Conservation (phyloP, 768 basidiomycete genomes). For the Pleurotus djamor region DNA sequence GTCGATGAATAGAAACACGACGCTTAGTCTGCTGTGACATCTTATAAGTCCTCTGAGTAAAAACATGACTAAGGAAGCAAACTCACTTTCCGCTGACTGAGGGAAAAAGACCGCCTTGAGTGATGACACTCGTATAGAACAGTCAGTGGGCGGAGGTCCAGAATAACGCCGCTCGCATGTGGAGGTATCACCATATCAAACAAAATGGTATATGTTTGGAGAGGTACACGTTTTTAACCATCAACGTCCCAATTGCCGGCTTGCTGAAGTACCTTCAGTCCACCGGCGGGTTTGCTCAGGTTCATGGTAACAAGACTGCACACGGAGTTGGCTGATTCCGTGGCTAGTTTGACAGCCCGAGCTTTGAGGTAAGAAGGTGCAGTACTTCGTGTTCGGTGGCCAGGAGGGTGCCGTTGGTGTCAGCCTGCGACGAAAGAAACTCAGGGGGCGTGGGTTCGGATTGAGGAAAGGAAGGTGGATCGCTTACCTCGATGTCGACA, state of each 20-base stretch:
- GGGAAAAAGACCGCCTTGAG: too few species aligned
- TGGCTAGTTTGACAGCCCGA: constrained; percentile 89
- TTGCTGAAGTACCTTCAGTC: constrained; percentile 86
- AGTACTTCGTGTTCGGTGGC: constrained; percentile 66
- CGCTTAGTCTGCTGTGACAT: too few species aligned
- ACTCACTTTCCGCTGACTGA: too few species aligned
- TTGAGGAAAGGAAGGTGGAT: background rate
- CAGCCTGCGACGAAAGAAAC: constrained; percentile 42
- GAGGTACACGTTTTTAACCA: too few species aligned
- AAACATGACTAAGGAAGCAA: too few species aligned
- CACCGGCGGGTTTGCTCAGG: constrained; percentile 92
- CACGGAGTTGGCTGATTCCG: constrained; percentile 88
- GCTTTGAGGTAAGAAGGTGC: constrained; percentile 87
- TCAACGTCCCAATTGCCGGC: constrained; percentile 88
- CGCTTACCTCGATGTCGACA: constrained; percentile 81
- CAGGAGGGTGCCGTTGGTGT: constrained; percentile 74
- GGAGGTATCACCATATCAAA: too few species aligned
- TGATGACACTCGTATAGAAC: too few species aligned
- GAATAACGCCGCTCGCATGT: too few species aligned
- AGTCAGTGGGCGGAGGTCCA: too few species aligned
- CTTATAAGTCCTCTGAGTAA: too few species aligned
- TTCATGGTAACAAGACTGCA: constrained; percentile 97
- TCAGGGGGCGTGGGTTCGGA: background rate
- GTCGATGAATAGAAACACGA: too few species aligned
- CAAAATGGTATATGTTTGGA: too few species aligned